Percentiles rank a stretch among this genome's conserved stretches.
Evolutionary conservation across 495 filamentous ascomycete species (phyloP).

Genomic region (Tuber melanosporum): DNA sequence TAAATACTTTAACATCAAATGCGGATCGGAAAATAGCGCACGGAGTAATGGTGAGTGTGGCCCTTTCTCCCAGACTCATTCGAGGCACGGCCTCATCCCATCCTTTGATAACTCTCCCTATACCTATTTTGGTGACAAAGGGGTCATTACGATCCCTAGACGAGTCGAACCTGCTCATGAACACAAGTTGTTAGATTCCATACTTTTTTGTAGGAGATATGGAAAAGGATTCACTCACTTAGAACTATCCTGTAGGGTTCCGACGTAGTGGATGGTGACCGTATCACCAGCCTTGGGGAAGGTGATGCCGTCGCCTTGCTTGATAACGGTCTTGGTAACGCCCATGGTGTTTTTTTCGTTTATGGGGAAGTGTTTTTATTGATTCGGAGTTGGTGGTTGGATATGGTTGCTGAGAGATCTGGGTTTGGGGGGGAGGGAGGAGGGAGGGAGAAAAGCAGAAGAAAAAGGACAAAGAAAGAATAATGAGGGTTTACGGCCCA

Average conservation of each 20-base stretch:
- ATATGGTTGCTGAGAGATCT: not conserved
- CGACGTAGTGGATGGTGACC: conserved; percentile 60
- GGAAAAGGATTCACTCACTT: conserved; percentile 17
- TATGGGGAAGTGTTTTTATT: conserved; percentile 9
- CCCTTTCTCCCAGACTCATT: conserved; percentile 61
- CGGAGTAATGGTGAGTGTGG: conserved; percentile 50
- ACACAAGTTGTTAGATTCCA: not conserved
- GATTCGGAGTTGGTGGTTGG: not conserved
- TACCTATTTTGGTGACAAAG: conserved; percentile 55
- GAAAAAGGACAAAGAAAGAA: not conserved
- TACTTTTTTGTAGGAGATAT: not conserved
- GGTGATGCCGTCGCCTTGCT: conserved; percentile 49
- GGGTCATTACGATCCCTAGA: conserved; percentile 50
- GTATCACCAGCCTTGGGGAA: conserved; percentile 51
- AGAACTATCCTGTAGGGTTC: conserved; percentile 51
- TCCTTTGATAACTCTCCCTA: conserved; percentile 58
- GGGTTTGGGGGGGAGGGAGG: not conserved
- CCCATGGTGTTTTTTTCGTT: conserved; percentile 46
- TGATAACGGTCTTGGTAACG: conserved; percentile 49
- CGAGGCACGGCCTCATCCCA: conserved; percentile 62
- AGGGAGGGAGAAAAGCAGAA: not conserved
- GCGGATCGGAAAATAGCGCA: conserved; percentile 14
- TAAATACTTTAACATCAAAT: conserved; percentile 11
- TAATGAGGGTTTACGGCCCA: not conserved
- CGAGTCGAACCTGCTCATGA: conserved; percentile 55